Percentiles rank a stretch among this genome's conserved stretches.
These are phyloP conservation scores for Botryotinia convoluta DNA, from an alignment of 2,329 filamentous ascomycete genomes.

Conservation along the genomic window DNA sequence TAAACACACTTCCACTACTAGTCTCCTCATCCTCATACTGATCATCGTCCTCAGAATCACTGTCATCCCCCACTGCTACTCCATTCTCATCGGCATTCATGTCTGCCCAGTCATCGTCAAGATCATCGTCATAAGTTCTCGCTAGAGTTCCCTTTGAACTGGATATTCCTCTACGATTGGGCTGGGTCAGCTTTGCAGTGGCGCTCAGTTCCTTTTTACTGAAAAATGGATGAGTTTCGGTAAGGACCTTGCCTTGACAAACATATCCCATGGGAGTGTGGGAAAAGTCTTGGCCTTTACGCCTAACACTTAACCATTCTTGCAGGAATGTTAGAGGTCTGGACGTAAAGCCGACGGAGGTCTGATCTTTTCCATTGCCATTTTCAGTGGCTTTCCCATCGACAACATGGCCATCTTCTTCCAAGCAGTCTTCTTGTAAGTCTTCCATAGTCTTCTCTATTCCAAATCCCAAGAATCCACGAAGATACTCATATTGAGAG, in stretches of 20 bases:
- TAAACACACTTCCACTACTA: background rate
- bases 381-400: background rate
- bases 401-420: background rate
- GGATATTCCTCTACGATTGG: background rate
- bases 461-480: slow-evolving; percentile 28
- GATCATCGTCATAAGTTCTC: background rate
- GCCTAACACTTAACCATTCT: slow-evolving; percentile 55
- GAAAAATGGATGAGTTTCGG: slow-evolving; percentile 53
- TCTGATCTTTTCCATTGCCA: background rate
- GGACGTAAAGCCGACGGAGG: slow-evolving; percentile 31
- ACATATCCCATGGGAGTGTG: slow-evolving; percentile 55
- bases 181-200: background rate
- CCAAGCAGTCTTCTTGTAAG: slow-evolving; percentile 10
- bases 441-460: slow-evolving; percentile 12
- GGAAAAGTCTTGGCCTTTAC: slow-evolving; percentile 55
- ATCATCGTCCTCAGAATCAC: background rate
- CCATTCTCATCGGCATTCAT: background rate
- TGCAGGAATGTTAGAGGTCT: slow-evolving; percentile 49
- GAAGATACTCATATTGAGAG: slow-evolving; percentile 44
- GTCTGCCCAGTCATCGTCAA: background rate
- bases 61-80: background rate
- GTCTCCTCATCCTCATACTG: background rate
- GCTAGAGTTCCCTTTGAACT: background rate
- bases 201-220: background rate
- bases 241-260: slow-evolving; percentile 44